Evolutionary conservation across 805 yeast species (phyloP), one percentile per base, ranked within the genome.

Genomic region (Spathaspora sp.): DNA sequence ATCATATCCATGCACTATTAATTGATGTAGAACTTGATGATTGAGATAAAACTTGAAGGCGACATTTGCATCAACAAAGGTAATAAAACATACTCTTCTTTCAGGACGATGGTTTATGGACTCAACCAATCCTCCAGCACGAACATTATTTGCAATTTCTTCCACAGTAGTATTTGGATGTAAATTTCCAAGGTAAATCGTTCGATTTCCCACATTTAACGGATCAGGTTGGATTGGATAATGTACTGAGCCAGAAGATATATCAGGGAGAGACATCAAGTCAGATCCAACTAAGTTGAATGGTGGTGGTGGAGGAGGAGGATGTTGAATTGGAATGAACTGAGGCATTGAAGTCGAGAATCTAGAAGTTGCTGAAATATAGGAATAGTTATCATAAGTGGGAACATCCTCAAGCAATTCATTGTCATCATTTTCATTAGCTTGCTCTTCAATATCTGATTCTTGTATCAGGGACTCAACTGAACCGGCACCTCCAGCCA

Each of bases 71-170:
- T 85, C 85, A 46, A 87, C 67, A 59, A 87, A 87, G 0, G 90
- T 86, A 11, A 87, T 70, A 61, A 87, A 87, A 60, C 92, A 86
- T 48, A 82, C 78, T 48, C 74, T 78, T 59, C 78, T 82, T 4
- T 77, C 79, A 3, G 78, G 77, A 49, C 80, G 69, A 50, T 70
- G 67, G 53, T 78, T 82, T 46, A 87, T 75, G 9, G 70, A 65
- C 61, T 87, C 91, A 42, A 87, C 72, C 17, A 83, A 68, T n/a
- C 96, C 96, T 42, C 93, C 79, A 10, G 77, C 93, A 58, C 92
- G 76, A 28, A 87, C 84, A 44, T 80, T 82, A 61, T 87, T 87
- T 58, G 92, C 87, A 45, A 87, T 78, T 59, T 87, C 92, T 62
- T 86, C 93, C 1, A 80, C 77, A 5, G 83, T 79, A 0, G 90